These are phyloP conservation scores for Phytophthora melonis DNA, from an alignment of 352 stramenopile species.

Conservation along the genomic window DNA sequence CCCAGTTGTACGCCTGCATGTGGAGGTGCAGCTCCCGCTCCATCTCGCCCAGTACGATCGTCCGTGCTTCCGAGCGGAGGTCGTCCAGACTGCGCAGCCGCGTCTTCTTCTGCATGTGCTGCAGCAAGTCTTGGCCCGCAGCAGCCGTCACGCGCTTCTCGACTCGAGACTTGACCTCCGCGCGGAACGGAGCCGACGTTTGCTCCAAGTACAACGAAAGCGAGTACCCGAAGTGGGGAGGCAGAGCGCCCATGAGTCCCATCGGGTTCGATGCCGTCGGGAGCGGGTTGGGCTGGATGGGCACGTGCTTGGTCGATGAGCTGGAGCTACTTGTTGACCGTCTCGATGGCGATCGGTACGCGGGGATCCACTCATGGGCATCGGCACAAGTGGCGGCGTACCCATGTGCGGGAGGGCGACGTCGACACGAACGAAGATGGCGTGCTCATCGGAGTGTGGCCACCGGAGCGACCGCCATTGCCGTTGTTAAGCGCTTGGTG, in stretches of 20 bases:
- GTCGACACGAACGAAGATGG: slow-evolving; percentile 34
- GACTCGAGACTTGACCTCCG: slow-evolving; percentile 75
- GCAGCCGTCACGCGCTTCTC: slow-evolving; percentile 81
- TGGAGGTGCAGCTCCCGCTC: slow-evolving; percentile 78
- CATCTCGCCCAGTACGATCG: slow-evolving; percentile 71
- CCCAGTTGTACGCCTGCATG: slow-evolving; percentile 78
- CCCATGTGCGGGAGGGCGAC: slow-evolving; percentile 28
- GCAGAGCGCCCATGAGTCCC: slow-evolving; percentile 62
- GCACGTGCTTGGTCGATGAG: slow-evolving; percentile 56
- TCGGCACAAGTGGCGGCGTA: slow-evolving; percentile 32
- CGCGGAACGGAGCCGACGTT: slow-evolving; percentile 70
- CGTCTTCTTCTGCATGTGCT: slow-evolving; percentile 90
- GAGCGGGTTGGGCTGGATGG: slow-evolving; percentile 83
- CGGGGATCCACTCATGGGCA: slow-evolving; percentile 28
- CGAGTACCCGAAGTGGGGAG: slow-evolving; percentile 68
- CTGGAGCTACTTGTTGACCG: slow-evolving; percentile 21
- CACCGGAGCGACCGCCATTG: slow-evolving; percentile 23
- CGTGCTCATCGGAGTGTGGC: slow-evolving; percentile 28
- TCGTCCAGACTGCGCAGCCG: slow-evolving; percentile 76
- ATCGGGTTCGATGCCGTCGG: slow-evolving; percentile 78
- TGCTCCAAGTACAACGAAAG: slow-evolving; percentile 82
- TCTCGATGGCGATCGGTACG: slow-evolving; percentile 33
- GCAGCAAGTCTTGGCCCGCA: slow-evolving; percentile 75
- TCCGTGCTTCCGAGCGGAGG: slow-evolving; percentile 69
- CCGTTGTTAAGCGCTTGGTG: slow-evolving; percentile 59